Base-by-base conservation (phyloP, 805 yeast species). In the Tanozyma kutaoensis region DNA sequence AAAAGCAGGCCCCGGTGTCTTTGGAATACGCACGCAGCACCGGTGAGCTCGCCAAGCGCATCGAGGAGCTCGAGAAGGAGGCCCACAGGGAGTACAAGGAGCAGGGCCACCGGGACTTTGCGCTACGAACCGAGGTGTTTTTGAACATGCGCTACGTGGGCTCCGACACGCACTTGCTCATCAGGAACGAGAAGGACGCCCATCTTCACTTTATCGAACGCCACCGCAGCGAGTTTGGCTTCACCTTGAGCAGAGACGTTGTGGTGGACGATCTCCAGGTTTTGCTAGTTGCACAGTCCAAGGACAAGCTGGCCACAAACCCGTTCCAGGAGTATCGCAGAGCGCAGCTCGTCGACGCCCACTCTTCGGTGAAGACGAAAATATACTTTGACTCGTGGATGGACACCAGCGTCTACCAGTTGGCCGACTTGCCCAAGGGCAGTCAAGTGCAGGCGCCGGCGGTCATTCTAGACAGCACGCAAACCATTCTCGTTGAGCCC, bases 141-240 rank as follows among this genome's bases (percentile, higher is more conserved):
- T 53, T 85, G 35, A 85, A 85, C 45, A 55, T 85, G 62, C 65
- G 93, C 42, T 86, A 80, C 45, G 71, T 71, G 35, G 95, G 95
- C 7, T 77, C 94, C n/a, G 95, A 86, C 43, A 78, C 95, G 3
- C 75, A 78, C 22, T 53, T 86, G 35, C 77, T 85, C 79, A 70
- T 79, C n/a, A 39, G 15, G 37, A 47, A 68, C 41, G 65, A 73
- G 7, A 45, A 54, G 12, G 37, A 48, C 30, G 44, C 50, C 10
- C 46, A 36, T 19, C 19, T 26, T 8, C 31, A 31, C 21, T 55
- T 55, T 29, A 33, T 54, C 5, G 34, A 31, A 10, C 44, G 50
- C 32, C 62, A 55, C 29, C 36, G 39, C 26, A 35, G 29, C 15
- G 62, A 55, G 28, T 55, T 54, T 36, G 62, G 62, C 3, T 55